Evolutionary conservation across 2,329 filamentous ascomycete genomes (phyloP).

Genomic region (Ophiostoma ips): DNA sequence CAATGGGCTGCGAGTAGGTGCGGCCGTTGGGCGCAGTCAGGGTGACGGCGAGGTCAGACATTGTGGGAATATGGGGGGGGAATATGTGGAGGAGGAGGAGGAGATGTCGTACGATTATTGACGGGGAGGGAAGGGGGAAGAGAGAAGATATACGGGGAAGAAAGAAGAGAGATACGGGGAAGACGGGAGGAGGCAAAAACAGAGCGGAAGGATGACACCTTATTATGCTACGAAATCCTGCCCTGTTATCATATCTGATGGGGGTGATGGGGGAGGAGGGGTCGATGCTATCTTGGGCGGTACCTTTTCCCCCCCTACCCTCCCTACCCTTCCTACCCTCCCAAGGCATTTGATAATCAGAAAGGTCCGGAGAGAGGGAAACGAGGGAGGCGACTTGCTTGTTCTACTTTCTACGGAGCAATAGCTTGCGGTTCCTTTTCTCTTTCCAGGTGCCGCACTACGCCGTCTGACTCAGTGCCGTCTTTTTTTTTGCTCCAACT

Average conservation of each 20-base stretch:
- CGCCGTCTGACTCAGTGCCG: too few relatives aligned
- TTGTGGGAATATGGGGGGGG: neutral
- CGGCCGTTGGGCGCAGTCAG: conserved; percentile 63
- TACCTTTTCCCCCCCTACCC: too few relatives aligned
- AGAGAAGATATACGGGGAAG: neutral
- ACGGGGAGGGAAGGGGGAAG: too few relatives aligned
- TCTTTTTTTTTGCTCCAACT: too few relatives aligned
- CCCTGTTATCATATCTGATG: neutral
- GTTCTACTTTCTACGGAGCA: too few relatives aligned
- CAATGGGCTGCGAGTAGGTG: conserved; percentile 56
- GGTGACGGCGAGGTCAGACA: conserved; percentile 28
- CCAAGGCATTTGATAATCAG: neutral
- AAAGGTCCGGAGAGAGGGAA: neutral
- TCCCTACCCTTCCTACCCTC: too few relatives aligned
- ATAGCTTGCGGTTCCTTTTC: too few relatives aligned
- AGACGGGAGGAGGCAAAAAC: neutral
- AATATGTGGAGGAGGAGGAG: neutral
- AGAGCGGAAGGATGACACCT: neutral
- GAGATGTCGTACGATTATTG: too few relatives aligned
- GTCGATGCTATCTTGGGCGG: too few relatives aligned
- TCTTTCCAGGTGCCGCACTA: too few relatives aligned
- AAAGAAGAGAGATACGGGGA: neutral
- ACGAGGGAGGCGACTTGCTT: neutral
- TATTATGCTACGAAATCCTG: too few relatives aligned
- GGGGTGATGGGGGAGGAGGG: too few relatives aligned